These are phyloP conservation scores for Ustilago loliicola DNA, from an alignment of 1,284 basidiomycete species.

Conservation along the genomic window DNA sequence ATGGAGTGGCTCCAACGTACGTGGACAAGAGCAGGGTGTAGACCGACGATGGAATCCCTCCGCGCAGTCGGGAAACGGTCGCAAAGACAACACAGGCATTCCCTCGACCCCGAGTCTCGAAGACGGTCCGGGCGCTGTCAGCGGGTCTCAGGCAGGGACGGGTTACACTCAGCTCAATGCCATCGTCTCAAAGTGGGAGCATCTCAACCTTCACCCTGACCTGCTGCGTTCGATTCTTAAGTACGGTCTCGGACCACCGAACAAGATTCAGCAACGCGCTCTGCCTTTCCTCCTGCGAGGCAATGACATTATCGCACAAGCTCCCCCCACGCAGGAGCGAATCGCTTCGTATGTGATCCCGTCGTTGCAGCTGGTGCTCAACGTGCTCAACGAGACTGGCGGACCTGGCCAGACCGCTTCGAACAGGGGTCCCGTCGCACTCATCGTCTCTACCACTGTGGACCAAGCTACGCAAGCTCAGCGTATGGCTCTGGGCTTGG, in stretches of 20 bases:
- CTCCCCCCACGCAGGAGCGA: slow-evolving; percentile 96
- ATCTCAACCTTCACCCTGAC: slow-evolving; percentile 86
- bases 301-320: slow-evolving; percentile 96
- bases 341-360: slow-evolving; percentile 85
- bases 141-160: slow-evolving; percentile 26
- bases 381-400: slow-evolving; percentile 51
- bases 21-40: slow-evolving; percentile 19
- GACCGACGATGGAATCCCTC: slow-evolving; percentile 43
- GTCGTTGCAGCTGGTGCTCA: slow-evolving; percentile 60
- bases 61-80: slow-evolving; percentile 16
- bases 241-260: slow-evolving; percentile 96
- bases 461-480: slow-evolving; percentile 98
- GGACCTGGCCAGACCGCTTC: slow-evolving; percentile 36
- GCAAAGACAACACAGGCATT: slow-evolving; percentile 19
- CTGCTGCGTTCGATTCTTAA: slow-evolving; percentile 88
- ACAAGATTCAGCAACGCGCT: slow-evolving; percentile 97
- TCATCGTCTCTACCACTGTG: slow-evolving; percentile 93
- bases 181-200: slow-evolving; percentile 96
- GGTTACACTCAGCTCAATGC: slow-evolving; percentile 83
- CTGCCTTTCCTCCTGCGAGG: slow-evolving; percentile 93
- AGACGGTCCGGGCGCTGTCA: slow-evolving; percentile 10
- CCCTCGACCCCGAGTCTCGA: slow-evolving; percentile 33
- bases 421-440: slow-evolving; percentile 73
- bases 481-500: slow-evolving; percentile 94
- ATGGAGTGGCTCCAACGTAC: slow-evolving; percentile 27